Conservation (phyloP, 1,284 basidiomycete genomes). For the Ceratobasidium sp. region DNA sequence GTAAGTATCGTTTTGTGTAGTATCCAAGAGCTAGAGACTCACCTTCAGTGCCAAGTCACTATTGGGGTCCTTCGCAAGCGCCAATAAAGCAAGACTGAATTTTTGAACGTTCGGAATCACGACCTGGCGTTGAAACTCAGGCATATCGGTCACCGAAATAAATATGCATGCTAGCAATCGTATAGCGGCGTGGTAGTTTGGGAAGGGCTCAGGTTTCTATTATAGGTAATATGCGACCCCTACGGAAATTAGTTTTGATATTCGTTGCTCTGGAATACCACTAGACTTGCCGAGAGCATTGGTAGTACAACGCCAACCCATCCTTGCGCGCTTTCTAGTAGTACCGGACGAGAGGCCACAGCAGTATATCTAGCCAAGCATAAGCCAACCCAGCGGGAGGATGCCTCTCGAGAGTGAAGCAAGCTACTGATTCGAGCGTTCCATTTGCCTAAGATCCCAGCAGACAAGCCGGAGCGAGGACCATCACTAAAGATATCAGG, state of each 20-base stretch:
- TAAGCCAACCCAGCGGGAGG: slow-evolving; percentile 80
- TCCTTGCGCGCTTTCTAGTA: slow-evolving; percentile 76
- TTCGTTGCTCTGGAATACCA: slow-evolving; percentile 50
- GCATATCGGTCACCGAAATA: slow-evolving; percentile 66
- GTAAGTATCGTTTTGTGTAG: background rate
- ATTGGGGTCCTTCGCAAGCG: slow-evolving; percentile 65
- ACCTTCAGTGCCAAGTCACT: slow-evolving; percentile 69
- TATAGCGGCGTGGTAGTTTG: slow-evolving; percentile 70
- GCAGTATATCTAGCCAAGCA: slow-evolving; percentile 77
- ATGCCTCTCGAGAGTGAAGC: slow-evolving; percentile 77
- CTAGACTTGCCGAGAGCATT: slow-evolving; percentile 70
- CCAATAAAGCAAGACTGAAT: slow-evolving; percentile 70
- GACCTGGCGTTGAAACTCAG: slow-evolving; percentile 83
- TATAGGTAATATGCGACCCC: slow-evolving; percentile 49
- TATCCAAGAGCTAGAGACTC: slow-evolving; percentile 15
- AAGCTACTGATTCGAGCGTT: slow-evolving; percentile 74
- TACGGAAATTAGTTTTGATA: slow-evolving; percentile 51
- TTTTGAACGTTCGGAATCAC: slow-evolving; percentile 78
- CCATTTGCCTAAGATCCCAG: slow-evolving; percentile 79
- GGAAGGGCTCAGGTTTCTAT: slow-evolving; percentile 77
- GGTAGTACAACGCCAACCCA: slow-evolving; percentile 77
- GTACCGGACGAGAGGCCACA: slow-evolving; percentile 66
- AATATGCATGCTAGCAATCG: slow-evolving; percentile 74
- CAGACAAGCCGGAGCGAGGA: slow-evolving; percentile 57
- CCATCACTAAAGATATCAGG: slow-evolving; percentile 59